Percentiles rank a stretch among this genome's conserved stretches.
These are phyloP conservation scores for Plasmopara muralis DNA, from an alignment of 352 stramenopile genomes.

Conservation along the genomic window DNA sequence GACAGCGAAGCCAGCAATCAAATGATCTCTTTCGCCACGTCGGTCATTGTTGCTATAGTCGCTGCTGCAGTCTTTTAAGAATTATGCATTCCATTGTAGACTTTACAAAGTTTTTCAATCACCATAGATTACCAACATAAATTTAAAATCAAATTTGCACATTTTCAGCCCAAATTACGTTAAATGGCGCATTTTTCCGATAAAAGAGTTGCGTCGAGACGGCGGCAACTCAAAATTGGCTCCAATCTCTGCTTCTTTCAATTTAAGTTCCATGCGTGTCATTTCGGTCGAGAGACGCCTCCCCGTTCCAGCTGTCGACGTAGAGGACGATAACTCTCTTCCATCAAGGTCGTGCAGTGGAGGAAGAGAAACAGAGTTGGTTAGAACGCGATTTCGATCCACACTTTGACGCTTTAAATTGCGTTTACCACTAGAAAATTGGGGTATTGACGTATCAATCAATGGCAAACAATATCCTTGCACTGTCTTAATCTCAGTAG, in stretches of 20 bases:
- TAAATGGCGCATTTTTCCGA: conserved; percentile 12
- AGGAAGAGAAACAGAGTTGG: conserved; percentile 21
- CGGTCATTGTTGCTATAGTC: conserved; percentile 11
- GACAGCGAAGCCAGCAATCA: conserved; percentile 16
- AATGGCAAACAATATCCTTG: neutral
- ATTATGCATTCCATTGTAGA: conserved; percentile 15
- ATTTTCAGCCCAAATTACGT: conserved; percentile 5
- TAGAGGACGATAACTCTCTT: conserved; percentile 11
- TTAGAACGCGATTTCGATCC: conserved; percentile 1
- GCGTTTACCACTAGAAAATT: conserved; percentile 13
- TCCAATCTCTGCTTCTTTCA: conserved; percentile 50
- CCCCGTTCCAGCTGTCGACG: conserved; percentile 10
- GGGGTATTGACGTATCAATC: conserved; percentile 4
- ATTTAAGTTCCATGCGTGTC: conserved; percentile 43
- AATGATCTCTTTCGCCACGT: conserved; percentile 12
- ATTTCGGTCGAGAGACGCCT: conserved; percentile 23
- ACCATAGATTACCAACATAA: conserved; percentile 13
- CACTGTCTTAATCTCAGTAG: neutral
- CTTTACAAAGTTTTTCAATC: conserved; percentile 19
- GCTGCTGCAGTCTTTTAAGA: conserved; percentile 3
- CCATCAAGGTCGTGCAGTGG: conserved; percentile 13
- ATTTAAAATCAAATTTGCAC: neutral
- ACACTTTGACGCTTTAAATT: neutral
- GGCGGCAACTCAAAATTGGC: conserved; percentile 34
- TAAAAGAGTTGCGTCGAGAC: conserved; percentile 20